Base-by-base conservation (phyloP, 768 basidiomycete genomes). In the Amanita inopinata region DNA sequence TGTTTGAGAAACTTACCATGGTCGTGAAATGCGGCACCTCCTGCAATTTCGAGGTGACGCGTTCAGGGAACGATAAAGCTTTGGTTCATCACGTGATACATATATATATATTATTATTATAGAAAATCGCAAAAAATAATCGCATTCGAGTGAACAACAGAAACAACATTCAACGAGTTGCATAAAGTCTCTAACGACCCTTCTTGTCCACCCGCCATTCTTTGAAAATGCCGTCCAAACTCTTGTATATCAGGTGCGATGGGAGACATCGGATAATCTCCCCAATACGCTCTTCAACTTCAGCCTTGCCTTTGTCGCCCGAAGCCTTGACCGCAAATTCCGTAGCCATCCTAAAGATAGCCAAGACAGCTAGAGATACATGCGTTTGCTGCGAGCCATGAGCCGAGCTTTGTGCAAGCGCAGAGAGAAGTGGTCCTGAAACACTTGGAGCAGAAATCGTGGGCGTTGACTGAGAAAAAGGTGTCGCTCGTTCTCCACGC, bases 231-330 rank as follows among this genome's bases (percentile, higher is more conserved):
- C 87, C 86, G 62, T 99, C 96, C 58, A 97, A 60, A 55, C 86
- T 88, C 64, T 88, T 88, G 65, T 88, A 86, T 47, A 93, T 73
- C 51, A 94, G 66, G 57, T 89, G 83, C 22, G 80, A 79, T 23
- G 96, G 94, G 49, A 99, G 57, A 56, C 79, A 83, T 54, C 89
- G 72, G 47, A 99, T 83, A 51, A 99, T 88, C 63, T 97, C 92
- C 12, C 86, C 83, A 24, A 90, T 70, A 46, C 75, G 73, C 50
- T 76, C 76, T 58, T 90, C 83, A 1, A 81, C 80, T 58, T 88
- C 83, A 4, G 47, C 56, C 59, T 79, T 82, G 10, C 81, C 83
- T 59, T 78, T 72, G 49, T 75, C 79, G 38, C 71, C 83, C 17
- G 56, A 60, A 24, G 80, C 81, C 55, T 80, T 82, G 56, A 71